A percentile compares a stretch with the other conserved stretches of the same genome.
Evolutionary conservation across 495 filamentous ascomycete genomes (phyloP).

Genomic region (Lasiosphaeria hispida): DNA sequence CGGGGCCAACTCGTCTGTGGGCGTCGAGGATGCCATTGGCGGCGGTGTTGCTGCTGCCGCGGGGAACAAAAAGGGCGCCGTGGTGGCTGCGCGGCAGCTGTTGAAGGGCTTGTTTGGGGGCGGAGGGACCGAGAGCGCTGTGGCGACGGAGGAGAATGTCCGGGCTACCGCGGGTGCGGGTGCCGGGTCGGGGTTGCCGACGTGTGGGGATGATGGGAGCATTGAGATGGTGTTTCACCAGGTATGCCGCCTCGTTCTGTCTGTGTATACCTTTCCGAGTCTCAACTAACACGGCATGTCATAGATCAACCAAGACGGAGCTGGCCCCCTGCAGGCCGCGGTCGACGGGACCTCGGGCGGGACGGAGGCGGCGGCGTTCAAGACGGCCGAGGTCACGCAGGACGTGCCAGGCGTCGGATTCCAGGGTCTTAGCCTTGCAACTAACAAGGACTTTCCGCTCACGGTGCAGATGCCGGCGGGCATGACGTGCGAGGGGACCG

Average conservation of each 20-base stretch:
- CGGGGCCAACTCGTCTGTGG: slow-evolving; percentile 29
- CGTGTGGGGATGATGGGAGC: slow-evolving; percentile 52
- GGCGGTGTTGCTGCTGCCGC: slow-evolving; percentile 8
- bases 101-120: slow-evolving; percentile 22
- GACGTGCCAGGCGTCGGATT: slow-evolving; percentile 56
- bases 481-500: slow-evolving; percentile 57
- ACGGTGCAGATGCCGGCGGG: slow-evolving; percentile 58
- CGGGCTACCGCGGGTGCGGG: slow-evolving; percentile 42
- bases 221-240: slow-evolving; percentile 51
- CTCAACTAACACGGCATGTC: slow-evolving; percentile 29
- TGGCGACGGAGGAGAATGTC: slow-evolving; percentile 42
- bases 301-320: slow-evolving; percentile 55
- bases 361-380: slow-evolving; percentile 51
- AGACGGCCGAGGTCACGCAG: slow-evolving; percentile 53
- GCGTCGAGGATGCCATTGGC: slow-evolving; percentile 34
- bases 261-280: background rate
- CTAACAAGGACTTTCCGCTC: slow-evolving; percentile 54
- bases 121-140: slow-evolving; percentile 28
- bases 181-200: slow-evolving; percentile 46
- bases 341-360: slow-evolving; percentile 57
- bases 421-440: slow-evolving; percentile 47
- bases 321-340: slow-evolving; percentile 46
- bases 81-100: slow-evolving; percentile 9
- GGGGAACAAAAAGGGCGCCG: background rate
- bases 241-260: slow-evolving; percentile 4